Evolutionary conservation across 306 rosid species (phyloP), one percentile per base, ranked within the genome.

Genomic region (Cucurbita pepo): DNA sequence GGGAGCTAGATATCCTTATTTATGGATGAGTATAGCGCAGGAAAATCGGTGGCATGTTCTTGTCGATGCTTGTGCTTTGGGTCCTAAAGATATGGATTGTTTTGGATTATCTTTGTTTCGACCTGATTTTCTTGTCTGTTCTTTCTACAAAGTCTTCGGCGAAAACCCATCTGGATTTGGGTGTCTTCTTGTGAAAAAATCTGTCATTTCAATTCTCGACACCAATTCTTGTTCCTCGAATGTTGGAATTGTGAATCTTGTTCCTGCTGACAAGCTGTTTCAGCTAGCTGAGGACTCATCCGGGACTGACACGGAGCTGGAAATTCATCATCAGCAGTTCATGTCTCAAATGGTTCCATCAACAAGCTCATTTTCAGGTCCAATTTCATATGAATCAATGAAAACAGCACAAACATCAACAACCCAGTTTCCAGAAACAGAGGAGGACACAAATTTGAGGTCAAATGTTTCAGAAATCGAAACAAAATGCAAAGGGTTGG

Each of bases 91-190:
- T 66, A 90, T 85, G 98, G 94, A 90, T 59, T 84, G 92, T 81
- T 83, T 94, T 34, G 98, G 90, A 75, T 87, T 94, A 50, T 94
- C 92, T 47, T 84, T 94, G 48, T 81, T 86, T 72, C 89, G 82
- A 54, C 98, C 97, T 4, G 98, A 90, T 16, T 94, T 90, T 71
- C 84, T 94, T 8, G 80, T 90, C 48, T 90, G 89, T 57, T 94
- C 98, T 9, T 94, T 91, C 82, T 94, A 94, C 56, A 94, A 94
- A 67, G 82, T 90, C 12, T 94, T 82, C 59, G 97, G 98, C 5
- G 94, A 89, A 71, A 94, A 89, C 82, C 98, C 98, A 75, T 94
- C 96, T 54, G 98, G 98, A 16, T 89, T 90, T 83, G 98, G 97
- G 14, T 94, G 98, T 79, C 82, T 90, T 44, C 85, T 90, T 64